Conservation (phyloP, 306 rosid genomes). For the Casuarina equisetifolia region DNA sequence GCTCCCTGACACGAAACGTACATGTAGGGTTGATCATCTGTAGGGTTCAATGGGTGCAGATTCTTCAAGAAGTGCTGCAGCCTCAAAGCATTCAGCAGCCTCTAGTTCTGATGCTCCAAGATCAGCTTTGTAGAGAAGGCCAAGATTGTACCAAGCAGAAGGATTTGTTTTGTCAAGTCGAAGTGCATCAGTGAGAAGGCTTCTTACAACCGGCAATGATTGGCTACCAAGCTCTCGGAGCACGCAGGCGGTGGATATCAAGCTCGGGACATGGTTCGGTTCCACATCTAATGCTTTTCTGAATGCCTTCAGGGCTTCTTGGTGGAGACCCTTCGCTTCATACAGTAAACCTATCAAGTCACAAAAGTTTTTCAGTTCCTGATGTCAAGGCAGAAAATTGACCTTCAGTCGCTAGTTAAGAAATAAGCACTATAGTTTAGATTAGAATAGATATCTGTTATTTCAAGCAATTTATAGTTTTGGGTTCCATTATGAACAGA, state of each 20-base stretch:
- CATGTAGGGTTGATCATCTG: conserved; percentile 39
- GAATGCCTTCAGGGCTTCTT: conserved; percentile 72
- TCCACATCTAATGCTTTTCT: conserved; percentile 74
- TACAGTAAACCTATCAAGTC: conserved; percentile 57
- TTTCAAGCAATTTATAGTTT: background rate
- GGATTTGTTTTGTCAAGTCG: conserved; percentile 71
- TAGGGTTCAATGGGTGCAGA: conserved; percentile 80
- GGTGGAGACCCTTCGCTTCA: conserved; percentile 69
- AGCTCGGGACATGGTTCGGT: conserved; percentile 71
- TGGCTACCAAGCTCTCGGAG: conserved; percentile 71
- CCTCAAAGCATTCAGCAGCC: conserved; percentile 80
- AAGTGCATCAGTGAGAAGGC: conserved; percentile 81
- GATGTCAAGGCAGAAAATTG: background rate
- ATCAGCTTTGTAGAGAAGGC: conserved; percentile 70
- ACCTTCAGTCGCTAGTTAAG: no score
- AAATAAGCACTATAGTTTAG: background rate
- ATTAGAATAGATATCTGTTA: background rate
- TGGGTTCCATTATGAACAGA: background rate
- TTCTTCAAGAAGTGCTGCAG: conserved; percentile 77
- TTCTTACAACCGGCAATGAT: conserved; percentile 63
- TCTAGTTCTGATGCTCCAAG: conserved; percentile 49
- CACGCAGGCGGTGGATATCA: conserved; percentile 74
- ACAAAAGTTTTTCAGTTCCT: conserved; percentile 7
- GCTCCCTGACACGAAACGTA: conserved; percentile 2
- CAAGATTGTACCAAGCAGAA: conserved; percentile 91